These are phyloP conservation scores for Verticillium alfalfae DNA, from an alignment of 2,329 filamentous ascomycete genomes.

Conservation along the genomic window DNA sequence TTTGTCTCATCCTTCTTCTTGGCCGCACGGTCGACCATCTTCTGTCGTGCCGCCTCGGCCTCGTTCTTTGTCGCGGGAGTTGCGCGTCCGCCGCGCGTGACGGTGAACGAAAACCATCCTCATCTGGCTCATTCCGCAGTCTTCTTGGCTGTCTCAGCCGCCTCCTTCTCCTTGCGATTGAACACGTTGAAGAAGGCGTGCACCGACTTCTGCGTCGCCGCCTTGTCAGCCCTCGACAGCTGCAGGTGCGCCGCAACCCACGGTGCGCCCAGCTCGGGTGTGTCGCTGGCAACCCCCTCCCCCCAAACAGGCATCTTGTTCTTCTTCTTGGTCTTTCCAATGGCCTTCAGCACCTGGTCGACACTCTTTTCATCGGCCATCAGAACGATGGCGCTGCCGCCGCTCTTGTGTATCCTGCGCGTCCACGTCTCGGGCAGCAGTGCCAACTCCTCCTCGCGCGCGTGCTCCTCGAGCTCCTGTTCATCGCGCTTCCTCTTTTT, in stretches of 20 bases:
- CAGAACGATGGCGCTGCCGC: constrained; percentile 72
- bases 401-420: constrained; percentile 63
- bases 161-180: constrained; percentile 63
- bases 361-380: constrained; percentile 81
- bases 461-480: constrained; percentile 51
- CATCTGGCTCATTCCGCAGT: constrained; percentile 76
- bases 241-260: constrained; percentile 63
- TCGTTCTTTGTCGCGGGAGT: constrained; percentile 73
- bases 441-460: constrained; percentile 51
- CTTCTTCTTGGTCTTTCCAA: constrained; percentile 54
- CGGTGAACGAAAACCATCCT: constrained; percentile 97
- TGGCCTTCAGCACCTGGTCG: constrained; percentile 70
- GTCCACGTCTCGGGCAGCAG: constrained; percentile 70
- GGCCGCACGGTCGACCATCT: constrained; percentile 57
- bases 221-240: constrained; percentile 64
- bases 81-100: constrained; percentile 69
- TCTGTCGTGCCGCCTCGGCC: constrained; percentile 52
- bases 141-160: constrained; percentile 55
- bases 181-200: constrained; percentile 87
- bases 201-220: constrained; percentile 63
- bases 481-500: constrained; percentile 51
- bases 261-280: constrained; percentile 50
- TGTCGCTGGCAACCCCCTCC: constrained; percentile 49
- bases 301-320: constrained; percentile 66
- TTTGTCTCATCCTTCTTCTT: constrained; percentile 58